A percentile compares a stretch with the other conserved stretches of the same genome.
Evolutionary conservation across 139 green algal species (phyloP).

Genomic region (Chlamydomonas asymmetrica): DNA sequence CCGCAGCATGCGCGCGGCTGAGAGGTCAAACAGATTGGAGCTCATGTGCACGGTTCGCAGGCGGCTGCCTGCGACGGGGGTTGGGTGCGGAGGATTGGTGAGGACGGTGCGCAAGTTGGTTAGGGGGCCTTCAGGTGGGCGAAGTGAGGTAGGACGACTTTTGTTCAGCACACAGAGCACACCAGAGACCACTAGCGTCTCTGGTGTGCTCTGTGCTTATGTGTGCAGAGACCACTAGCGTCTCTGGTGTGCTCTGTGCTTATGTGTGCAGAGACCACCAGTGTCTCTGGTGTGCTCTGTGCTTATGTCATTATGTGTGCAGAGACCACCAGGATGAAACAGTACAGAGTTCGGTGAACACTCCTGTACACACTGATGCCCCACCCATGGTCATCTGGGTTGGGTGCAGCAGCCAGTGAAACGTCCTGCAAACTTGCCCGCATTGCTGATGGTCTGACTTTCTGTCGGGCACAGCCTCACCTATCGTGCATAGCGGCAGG

Average conservation of each 20-base stretch:
- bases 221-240: too few relatives aligned
- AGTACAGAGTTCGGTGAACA: too few relatives aligned
- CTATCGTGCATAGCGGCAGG: constrained; percentile 23
- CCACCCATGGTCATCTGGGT: neutral
- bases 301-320: too few relatives aligned
- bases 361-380: too few relatives aligned
- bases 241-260: too few relatives aligned
- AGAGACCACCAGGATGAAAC: too few relatives aligned
- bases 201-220: too few relatives aligned
- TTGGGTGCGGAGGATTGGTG: neutral
- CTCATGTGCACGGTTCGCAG: neutral
- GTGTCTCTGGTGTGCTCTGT: too few relatives aligned
- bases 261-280: too few relatives aligned
- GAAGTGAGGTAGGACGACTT: neutral
- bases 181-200: too few relatives aligned
- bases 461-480: neutral
- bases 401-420: neutral
- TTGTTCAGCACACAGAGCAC: neutral
- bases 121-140: neutral
- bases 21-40: constrained; percentile 33
- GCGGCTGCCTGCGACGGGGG: neutral
- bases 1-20: constrained; percentile 20
- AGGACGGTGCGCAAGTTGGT: neutral
- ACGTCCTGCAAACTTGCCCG: constrained; percentile 1
- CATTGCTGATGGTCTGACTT: neutral